Conservation (phyloP, 129 eudicot genomes). For the Arctium minus region DNA sequence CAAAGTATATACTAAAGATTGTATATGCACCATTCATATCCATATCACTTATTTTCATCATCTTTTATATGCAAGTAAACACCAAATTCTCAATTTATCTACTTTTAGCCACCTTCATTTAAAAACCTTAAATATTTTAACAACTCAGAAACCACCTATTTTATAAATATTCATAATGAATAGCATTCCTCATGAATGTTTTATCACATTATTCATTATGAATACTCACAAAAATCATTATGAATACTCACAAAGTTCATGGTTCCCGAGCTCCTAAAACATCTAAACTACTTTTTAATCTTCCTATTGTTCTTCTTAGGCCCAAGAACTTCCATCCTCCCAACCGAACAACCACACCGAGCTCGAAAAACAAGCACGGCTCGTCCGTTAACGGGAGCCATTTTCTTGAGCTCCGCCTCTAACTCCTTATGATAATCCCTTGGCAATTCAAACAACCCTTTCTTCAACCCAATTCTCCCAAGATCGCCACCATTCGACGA, state of each 20-base stretch:
- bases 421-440: conserved; percentile 76
- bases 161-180: background rate
- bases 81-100: background rate
- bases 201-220: background rate
- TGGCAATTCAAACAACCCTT: conserved; percentile 73
- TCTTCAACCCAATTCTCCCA: conserved; percentile 43
- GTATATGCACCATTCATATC: conserved; percentile 21
- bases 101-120: background rate
- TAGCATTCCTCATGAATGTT: background rate
- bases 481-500: conserved; percentile 12
- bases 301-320: conserved; percentile 54
- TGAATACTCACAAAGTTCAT: background rate
- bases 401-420: conserved; percentile 87
- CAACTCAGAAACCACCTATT: background rate
- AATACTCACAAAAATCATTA: background rate
- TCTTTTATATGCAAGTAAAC: conserved; percentile 25
- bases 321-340: conserved; percentile 82
- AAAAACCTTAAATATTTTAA: background rate
- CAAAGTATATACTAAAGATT: conserved; percentile 36
- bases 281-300: conserved; percentile 55
- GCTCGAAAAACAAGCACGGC: conserved; percentile 77
- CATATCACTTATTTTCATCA: conserved; percentile 26
- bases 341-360: conserved; percentile 88
- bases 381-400: conserved; percentile 88
- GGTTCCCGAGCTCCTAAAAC: background rate